A percentile compares a stretch with the other conserved stretches of the same genome.
Evolutionary conservation across 768 basidiomycete genomes (phyloP).

Genomic region (Glaciozyma antarctica): DNA sequence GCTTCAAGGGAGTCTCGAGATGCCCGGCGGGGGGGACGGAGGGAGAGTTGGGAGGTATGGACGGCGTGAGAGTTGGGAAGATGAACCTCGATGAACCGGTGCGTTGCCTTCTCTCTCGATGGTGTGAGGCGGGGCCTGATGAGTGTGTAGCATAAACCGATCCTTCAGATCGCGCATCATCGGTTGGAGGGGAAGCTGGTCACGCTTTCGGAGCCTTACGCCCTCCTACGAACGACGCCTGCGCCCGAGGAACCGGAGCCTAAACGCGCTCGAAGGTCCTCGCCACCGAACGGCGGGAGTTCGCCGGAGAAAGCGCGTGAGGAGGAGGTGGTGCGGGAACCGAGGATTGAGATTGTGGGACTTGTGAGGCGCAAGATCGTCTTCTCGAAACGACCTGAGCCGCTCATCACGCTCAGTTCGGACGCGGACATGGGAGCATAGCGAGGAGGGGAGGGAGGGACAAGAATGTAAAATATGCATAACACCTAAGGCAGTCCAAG

Average conservation of each 20-base stretch:
- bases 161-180: conserved; percentile 34
- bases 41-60: not conserved
- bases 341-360: conserved; percentile 21
- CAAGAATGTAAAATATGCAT: no score
- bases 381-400: conserved; percentile 33
- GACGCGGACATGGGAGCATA: conserved; percentile 5
- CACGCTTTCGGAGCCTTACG: conserved; percentile 29
- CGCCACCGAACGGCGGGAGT: not conserved
- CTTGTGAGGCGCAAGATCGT: conserved; percentile 32
- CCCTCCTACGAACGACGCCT: conserved; percentile 31
- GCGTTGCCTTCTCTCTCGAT: not conserved
- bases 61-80: conserved; percentile 29
- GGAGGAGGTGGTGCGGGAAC: not conserved
- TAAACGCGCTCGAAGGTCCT: no score
- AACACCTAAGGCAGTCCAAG: no score
- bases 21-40: conserved; percentile 4
- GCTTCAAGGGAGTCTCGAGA: conserved; percentile 32
- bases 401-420: conserved; percentile 17
- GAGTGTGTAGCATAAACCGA: conserved; percentile 25
- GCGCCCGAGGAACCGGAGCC: not conserved
- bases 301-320: no score
- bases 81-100: conserved; percentile 33
- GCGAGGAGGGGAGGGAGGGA: no score
- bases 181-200: conserved; percentile 33
- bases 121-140: not conserved